Conservation (phyloP, 202 grass and related monocot species). For the Musa balbisiana region DNA sequence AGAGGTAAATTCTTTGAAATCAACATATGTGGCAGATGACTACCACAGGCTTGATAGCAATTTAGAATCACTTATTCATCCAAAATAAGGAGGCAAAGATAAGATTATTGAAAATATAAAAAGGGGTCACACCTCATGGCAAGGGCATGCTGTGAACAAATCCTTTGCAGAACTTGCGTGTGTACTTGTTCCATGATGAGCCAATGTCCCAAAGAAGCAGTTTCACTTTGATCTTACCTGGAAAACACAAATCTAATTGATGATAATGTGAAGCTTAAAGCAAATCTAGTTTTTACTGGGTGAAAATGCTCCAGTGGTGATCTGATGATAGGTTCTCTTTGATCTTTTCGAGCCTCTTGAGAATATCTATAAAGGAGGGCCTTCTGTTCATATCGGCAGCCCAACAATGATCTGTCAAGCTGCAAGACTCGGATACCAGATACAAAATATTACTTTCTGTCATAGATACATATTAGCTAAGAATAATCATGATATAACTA, state of each 20-base stretch:
- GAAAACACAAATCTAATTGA: not conserved
- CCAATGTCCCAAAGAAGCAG: too few relatives aligned
- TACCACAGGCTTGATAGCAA: too few relatives aligned
- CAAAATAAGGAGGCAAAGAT: too few relatives aligned
- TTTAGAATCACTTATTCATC: too few relatives aligned
- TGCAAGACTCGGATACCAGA: conserved; percentile 19
- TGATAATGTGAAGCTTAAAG: too few relatives aligned
- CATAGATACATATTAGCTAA: not conserved
- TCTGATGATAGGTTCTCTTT: conserved; percentile 68
- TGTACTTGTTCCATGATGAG: not conserved
- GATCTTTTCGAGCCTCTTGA: conserved; percentile 82
- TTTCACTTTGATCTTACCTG: too few relatives aligned
- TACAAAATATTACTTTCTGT: not conserved
- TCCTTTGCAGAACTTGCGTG: not conserved
- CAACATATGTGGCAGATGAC: too few relatives aligned
- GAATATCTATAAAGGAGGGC: conserved; percentile 92
- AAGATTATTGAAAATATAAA: too few relatives aligned
- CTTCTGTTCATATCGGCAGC: conserved; percentile 56
- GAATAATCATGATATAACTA: not conserved
- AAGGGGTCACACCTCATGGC: too few relatives aligned
- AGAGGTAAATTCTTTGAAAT: too few relatives aligned
- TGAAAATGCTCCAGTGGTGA: conserved; percentile 82
- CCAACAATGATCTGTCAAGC: conserved; percentile 72
- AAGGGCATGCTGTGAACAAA: too few relatives aligned
- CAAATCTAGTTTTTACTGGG: conserved; percentile 19